Base-by-base conservation (phyloP, 2,329 filamentous ascomycete species). In the Epichloe uncinata region DNA sequence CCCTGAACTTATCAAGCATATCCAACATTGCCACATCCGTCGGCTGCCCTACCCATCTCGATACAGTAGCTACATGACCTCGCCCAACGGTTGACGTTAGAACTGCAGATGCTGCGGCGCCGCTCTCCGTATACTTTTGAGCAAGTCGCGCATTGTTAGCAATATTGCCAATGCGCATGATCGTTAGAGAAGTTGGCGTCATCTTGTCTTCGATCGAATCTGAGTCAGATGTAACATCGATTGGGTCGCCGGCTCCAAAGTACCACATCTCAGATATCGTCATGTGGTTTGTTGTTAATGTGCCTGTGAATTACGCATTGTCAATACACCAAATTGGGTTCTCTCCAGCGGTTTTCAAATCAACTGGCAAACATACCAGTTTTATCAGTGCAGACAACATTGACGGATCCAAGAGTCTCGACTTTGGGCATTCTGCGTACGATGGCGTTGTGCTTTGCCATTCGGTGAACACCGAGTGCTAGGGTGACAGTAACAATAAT, bases 351-450 rank as follows among this genome's bases (percentile, higher is more conserved):
- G 8, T 4, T 3, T 3, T 26, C 37, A 11, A 20, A 18, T 20
- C 6, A 34, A 37, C 44, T 38, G 12, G 2, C 33, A 40, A 13
- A 53, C 64, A 58, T 68, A 81, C 81, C 88, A 42, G 93, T 98
- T 71, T 98, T 98, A 73, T 98, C 93, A 57, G 89, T 96, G 71
- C 94, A 98, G 6, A 98, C 88, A n/a, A 98, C 90, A 60, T 97
- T 98, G 52, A 98, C 93, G n/a, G 90, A 96, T 8, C 94, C 94
- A 5, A 98, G 71, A 0, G 93, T 98, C 66, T 98, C 93, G 8
- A 98, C 94, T 66, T 93, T 97, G 20, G 94, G 94, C 69, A 98
- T 84, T 62, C 87, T 84, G 57, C 93, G 85, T 53, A 98, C 91
- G 64, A 98, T 98, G 8, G 93, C 93, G 63, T 95, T 87, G 59